Base-by-base conservation (phyloP, 2,329 filamentous ascomycete species). In the Trichophyton verrucosum region DNA sequence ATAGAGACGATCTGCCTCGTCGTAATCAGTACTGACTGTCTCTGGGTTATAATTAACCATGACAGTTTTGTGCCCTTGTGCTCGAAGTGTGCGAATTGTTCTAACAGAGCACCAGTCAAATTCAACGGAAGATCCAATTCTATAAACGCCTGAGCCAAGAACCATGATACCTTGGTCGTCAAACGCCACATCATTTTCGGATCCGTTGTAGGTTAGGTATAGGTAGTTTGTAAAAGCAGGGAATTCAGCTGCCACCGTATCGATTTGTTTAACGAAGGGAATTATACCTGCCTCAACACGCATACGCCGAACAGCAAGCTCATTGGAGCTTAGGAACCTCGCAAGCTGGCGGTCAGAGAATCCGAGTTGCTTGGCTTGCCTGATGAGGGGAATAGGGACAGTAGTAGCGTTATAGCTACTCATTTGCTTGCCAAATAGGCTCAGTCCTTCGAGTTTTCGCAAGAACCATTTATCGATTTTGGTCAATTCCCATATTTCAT, bases 391-490 rank as follows among this genome's bases (percentile, higher is more conserved):
- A 3, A 82, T 77, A 13, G 84, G 81, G 61, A 84, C 80, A 56
- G 80, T 83, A 61, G 87, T 82, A 51, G 91, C 86, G 66, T 79
- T 81, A 75, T 85, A 89, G 56, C 78, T 80, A 62, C 81, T 80
- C 84, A 96, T 89, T 24, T 81, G 74, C 76, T 91, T 92, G 71
- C 86, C 86, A 68, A 97, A 96, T 77, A 96, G 84, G 75, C 86
- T 95, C 8, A 99, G 79, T 30, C 87, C 86, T 83, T 95, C 95
- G 61, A 99, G 85, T 74, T 90, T 91, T 75, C 84, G 86, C 66
- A 99, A 78, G 80, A 97, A 99, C 94, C 94, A 99, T 76, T 95
- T 96, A 78, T 97, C 94, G 68, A 99, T 99, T 78, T 92, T 91
- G 70, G 94, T 99, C 79, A 97, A 82, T 73, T 96, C 89, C 91